Percentiles rank a stretch among this genome's conserved stretches.
These are phyloP conservation scores for Arachis hypogaea DNA, from an alignment of 306 rosid species.

Conservation along the genomic window DNA sequence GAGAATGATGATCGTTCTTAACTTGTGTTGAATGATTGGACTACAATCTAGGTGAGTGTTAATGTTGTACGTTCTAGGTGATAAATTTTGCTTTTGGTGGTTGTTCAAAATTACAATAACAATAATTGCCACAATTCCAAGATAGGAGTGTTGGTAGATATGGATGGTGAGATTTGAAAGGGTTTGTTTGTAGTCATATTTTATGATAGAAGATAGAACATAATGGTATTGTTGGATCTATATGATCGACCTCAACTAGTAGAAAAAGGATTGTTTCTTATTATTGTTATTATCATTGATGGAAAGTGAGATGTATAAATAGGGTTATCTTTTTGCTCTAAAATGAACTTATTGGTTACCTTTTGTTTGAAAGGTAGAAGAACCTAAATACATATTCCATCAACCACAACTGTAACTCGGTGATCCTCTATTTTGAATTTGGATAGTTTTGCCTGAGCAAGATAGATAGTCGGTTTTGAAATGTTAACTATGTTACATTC, in stretches of 20 bases:
- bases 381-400: constrained; percentile 7
- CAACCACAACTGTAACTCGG: neutral
- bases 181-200: neutral
- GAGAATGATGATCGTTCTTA: neutral
- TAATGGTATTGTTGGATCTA: neutral
- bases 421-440: neutral
- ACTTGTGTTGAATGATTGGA: constrained; percentile 29
- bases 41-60: constrained; percentile 25
- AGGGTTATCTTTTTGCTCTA: constrained; percentile 18
- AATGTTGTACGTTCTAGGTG: constrained; percentile 14
- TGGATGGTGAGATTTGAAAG: constrained; percentile 25
- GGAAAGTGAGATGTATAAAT: neutral
- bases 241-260: neutral
- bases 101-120: neutral
- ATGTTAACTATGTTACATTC: neutral
- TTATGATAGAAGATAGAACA: neutral
- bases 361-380: neutral
- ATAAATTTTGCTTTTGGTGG: neutral
- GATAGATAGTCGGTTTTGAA: neutral
- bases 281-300: neutral
- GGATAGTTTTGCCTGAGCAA: neutral
- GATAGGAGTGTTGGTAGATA: constrained; percentile 5
- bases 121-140: neutral
- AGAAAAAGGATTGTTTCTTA: neutral
- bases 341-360: constrained; percentile 11